Evolutionary conservation across 1,284 basidiomycete genomes (phyloP).

Genomic region (Trichosporon sp.): DNA sequence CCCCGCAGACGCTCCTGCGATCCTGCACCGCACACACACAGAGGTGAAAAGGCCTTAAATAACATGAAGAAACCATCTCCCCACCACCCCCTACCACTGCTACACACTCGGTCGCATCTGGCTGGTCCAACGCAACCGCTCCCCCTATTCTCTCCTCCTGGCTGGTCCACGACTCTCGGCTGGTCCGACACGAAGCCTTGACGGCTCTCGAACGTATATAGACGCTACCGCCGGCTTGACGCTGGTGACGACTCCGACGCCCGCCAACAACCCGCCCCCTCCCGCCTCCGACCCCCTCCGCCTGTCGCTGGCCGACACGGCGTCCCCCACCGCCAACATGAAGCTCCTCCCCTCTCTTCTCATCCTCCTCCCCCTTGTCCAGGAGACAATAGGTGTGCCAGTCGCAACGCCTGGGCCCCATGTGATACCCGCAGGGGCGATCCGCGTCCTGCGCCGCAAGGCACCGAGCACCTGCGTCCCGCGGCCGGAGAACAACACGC

Average conservation of each 20-base stretch:
- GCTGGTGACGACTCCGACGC: not conserved
- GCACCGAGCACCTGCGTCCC: not conserved
- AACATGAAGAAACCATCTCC: not conserved
- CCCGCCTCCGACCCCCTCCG: not conserved
- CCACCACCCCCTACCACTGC: not conserved
- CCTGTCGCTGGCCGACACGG: not conserved
- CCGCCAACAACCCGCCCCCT: not conserved
- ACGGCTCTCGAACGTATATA: not conserved
- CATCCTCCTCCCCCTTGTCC: not conserved
- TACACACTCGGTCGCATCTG: not conserved
- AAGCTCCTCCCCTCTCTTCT: not conserved
- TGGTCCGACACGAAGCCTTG: not conserved
- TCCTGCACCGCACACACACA: not conserved
- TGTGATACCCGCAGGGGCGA: not conserved
- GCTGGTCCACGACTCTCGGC: conserved; percentile 2
- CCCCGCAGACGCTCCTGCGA: not conserved
- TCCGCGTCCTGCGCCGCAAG: not conserved
- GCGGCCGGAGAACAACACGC: not conserved
- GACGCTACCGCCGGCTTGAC: not conserved
- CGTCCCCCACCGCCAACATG: not conserved
- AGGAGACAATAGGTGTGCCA: not conserved
- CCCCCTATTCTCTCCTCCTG: not conserved
- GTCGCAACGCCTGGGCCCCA: not conserved
- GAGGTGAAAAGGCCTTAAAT: not conserved
- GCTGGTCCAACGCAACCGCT: not conserved